These are phyloP conservation scores for Mortierella polycephala DNA, from an alignment of 371 early-diverging fungal species.

Conservation along the genomic window DNA sequence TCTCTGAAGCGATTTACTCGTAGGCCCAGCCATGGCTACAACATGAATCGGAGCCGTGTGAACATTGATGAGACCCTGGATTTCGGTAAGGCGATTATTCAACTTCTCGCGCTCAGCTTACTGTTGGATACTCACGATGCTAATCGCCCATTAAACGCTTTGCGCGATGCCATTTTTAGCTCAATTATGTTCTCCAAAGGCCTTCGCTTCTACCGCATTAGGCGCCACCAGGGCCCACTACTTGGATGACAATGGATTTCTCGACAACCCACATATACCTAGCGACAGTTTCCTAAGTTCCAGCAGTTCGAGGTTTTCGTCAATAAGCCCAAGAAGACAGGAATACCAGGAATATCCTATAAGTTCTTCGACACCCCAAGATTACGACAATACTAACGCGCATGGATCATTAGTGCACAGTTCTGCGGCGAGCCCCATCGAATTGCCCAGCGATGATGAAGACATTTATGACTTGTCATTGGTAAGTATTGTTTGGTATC, in stretches of 20 bases:
- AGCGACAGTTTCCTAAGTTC: slow-evolving; percentile 36
- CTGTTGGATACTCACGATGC: too few species aligned
- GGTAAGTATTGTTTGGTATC: slow-evolving; percentile 6
- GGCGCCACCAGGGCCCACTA: neutral
- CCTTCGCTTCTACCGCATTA: neutral
- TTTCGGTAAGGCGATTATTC: slow-evolving; percentile 21
- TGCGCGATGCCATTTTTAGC: slow-evolving; percentile 1
- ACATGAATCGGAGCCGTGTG: slow-evolving; percentile 27
- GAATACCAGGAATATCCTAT: slow-evolving; percentile 12
- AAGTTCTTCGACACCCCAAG: slow-evolving; percentile 2
- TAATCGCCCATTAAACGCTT: neutral
- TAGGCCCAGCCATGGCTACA: slow-evolving; percentile 16
- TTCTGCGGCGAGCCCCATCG: slow-evolving; percentile 14
- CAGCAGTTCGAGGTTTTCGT: slow-evolving; percentile 25
- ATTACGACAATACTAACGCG: neutral
- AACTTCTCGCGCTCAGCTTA: neutral
- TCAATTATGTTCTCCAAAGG: slow-evolving; percentile 25
- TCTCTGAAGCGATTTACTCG: slow-evolving; percentile 32
- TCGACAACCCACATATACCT: slow-evolving; percentile 9
- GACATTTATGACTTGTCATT: slow-evolving; percentile 2
- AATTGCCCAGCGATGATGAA: slow-evolving; percentile 27
- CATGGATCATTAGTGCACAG: neutral
- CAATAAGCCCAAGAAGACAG: slow-evolving; percentile 17
- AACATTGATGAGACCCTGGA: slow-evolving; percentile 32
- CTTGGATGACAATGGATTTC: slow-evolving; percentile 12